Conservation (phyloP, 805 yeast genomes). For the Candida morakotiae region DNA sequence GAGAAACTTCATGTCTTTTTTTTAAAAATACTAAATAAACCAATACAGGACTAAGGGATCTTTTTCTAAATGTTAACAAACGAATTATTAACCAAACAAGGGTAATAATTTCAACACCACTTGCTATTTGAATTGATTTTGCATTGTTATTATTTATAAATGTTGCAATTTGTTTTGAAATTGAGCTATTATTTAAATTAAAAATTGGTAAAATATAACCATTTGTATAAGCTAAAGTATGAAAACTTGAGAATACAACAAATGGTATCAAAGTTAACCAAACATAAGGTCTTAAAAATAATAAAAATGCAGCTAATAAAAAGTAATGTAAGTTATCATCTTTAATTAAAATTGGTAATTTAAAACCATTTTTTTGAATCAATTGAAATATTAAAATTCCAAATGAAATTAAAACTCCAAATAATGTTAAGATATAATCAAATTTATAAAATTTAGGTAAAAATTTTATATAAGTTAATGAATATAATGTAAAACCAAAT, state of each 20-base stretch:
- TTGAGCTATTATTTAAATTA: constrained; percentile 30
- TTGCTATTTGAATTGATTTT: constrained; percentile 36
- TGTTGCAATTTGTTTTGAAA: constrained; percentile 36
- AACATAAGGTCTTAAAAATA: constrained; percentile 53
- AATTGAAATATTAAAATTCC: constrained; percentile 69
- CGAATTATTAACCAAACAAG: constrained; percentile 44
- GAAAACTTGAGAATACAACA: constrained; percentile 75
- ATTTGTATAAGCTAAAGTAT: constrained; percentile 67
- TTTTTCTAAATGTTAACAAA: constrained; percentile 54
- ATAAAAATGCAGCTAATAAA: constrained; percentile 46
- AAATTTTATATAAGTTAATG: constrained; percentile 29
- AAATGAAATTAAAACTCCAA: constrained; percentile 69
- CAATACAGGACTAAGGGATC: constrained; percentile 57
- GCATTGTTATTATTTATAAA: constrained; percentile 33
- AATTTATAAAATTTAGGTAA: constrained; percentile 18
- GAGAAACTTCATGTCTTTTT: constrained; percentile 71
- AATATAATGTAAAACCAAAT: constrained; percentile 24
- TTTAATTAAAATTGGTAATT: constrained; percentile 17
- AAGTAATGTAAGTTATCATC: constrained; percentile 77
- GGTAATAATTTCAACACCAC: constrained; percentile 40
- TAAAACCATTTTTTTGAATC: constrained; percentile 26
- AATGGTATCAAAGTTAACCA: constrained; percentile 69
- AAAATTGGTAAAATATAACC: constrained; percentile 61
- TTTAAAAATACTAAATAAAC: constrained; percentile 64
- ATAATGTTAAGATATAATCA: constrained; percentile 56